phyloP scores from a whole-genome alignment of 768 basidiomycete genomes.

The Auricularia sp. region DNA sequence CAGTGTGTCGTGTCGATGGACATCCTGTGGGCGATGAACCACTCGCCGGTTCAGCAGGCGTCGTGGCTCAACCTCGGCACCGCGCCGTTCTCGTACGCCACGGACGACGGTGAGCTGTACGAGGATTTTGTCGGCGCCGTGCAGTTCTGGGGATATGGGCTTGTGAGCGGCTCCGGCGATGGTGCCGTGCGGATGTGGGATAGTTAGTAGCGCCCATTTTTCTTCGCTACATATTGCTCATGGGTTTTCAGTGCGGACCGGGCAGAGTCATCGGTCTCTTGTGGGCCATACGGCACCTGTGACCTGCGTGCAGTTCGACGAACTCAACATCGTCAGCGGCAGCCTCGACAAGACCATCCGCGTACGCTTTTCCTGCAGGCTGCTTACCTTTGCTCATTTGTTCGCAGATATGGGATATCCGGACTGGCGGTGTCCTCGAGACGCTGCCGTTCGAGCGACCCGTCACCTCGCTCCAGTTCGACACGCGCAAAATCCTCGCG shows the following conservation, averaged over 20 bases:
- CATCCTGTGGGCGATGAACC: constrained; percentile 97
- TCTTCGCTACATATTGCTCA: neutral
- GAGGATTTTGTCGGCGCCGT: constrained; percentile 96
- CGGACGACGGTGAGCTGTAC: constrained; percentile 92
- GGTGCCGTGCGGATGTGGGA: constrained; percentile 99
- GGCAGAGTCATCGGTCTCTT: constrained; percentile 88
- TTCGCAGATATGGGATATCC: constrained; percentile 87
- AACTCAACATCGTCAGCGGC: constrained; percentile 85
- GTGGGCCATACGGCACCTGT: constrained; percentile 89
- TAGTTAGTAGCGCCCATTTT: constrained; percentile 46
- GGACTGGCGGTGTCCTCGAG: constrained; percentile 79
- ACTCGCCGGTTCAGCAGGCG: constrained; percentile 40
- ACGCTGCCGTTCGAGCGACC: constrained; percentile 85
- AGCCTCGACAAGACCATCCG: constrained; percentile 88
- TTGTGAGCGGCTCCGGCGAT: constrained; percentile 95
- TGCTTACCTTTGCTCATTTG: constrained; percentile 1
- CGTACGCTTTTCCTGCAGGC: constrained; percentile 33
- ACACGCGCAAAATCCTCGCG: constrained; percentile 84
- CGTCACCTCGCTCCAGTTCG: constrained; percentile 88
- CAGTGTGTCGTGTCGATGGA: constrained; percentile 99
- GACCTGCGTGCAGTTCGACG: constrained; percentile 91
- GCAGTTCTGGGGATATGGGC: constrained; percentile 97
- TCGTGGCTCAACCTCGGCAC: constrained; percentile 66
- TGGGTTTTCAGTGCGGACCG: constrained; percentile 75
- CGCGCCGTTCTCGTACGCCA: constrained; percentile 48